Base-by-base conservation (phyloP, 371 early-diverging fungal species). In the Blastocladiella emersonii region DNA sequence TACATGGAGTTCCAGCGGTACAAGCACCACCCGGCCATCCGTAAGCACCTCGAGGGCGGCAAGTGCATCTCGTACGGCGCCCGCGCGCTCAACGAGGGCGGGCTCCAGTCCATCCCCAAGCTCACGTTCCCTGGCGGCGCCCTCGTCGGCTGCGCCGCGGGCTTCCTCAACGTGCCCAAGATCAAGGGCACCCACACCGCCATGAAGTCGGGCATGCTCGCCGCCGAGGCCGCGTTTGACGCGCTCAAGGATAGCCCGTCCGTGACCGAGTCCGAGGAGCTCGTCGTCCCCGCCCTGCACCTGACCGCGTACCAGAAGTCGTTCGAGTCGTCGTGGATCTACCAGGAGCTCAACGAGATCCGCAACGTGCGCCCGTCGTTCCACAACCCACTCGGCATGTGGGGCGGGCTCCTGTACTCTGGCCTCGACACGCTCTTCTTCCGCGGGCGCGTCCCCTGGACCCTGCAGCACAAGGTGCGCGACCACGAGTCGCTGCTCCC, bases 131-230 rank as follows among this genome's bases (percentile, higher is more conserved):
- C 96, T 30, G 98, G 98, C 66, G 97, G 93, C 37, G 95, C 96
- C 27, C 76, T 98, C 66, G 87, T 98, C 67, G 98, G 98, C 34
- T 92, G 92, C 72, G 85, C 95, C 0, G 98, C 98, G 57, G 97
- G 98, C 5, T 93, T 95, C 76, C 65, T 98, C 70, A 98, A 98
- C 74, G 85, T 98, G 55, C 91, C 96, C 64, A 98, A 98, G 77
- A 94, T 98, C 71, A 98, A 98, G 79, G 98, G 98, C 41, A 98
- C 96, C 1, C 98, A 98, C 76, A 93, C 91, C 34, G 95, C 98
- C 63, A 97, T 98, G 95, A 92, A 92, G 72, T 89, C 90, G 30
- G 97, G 97, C 61, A 92, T 91, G 78, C 67, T 90, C 37, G 90
- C 89, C 35, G 91, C 89, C 44, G 98, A 98, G 68, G 80, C 92